These are phyloP conservation scores for Penicillium manginii DNA, from an alignment of 495 filamentous ascomycete genomes.

Conservation along the genomic window DNA sequence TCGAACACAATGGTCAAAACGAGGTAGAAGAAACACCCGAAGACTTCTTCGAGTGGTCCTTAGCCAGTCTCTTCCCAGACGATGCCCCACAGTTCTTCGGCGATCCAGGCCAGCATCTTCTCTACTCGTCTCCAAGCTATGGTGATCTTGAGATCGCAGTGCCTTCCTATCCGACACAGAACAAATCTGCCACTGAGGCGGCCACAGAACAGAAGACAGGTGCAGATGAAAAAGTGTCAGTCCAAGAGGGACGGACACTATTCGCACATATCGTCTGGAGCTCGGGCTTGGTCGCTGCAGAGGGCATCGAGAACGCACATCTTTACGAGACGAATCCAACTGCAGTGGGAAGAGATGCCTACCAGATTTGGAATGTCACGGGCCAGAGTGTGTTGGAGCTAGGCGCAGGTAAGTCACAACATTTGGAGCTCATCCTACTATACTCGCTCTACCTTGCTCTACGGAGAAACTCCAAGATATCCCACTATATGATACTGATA, in stretches of 20 bases:
- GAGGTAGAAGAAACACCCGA: slow-evolving; percentile 46
- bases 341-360: slow-evolving; percentile 14
- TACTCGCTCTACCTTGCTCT: neutral
- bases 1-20: slow-evolving; percentile 14
- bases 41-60: slow-evolving; percentile 65
- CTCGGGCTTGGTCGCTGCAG: slow-evolving; percentile 71
- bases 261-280: slow-evolving; percentile 92
- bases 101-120: slow-evolving; percentile 64
- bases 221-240: slow-evolving; percentile 31
- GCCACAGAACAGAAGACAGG: slow-evolving; percentile 21
- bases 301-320: slow-evolving; percentile 60
- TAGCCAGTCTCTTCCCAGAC: slow-evolving; percentile 77
- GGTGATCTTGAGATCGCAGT: slow-evolving; percentile 53
- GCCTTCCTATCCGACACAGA: slow-evolving; percentile 39
- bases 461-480: neutral
- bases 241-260: slow-evolving; percentile 60
- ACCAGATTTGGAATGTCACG: slow-evolving; percentile 51
- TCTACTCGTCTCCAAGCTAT: slow-evolving; percentile 67
- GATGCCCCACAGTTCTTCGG: slow-evolving; percentile 76
- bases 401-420: slow-evolving; percentile 57
- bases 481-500: neutral
- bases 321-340: slow-evolving; percentile 1
- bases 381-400: slow-evolving; percentile 61
- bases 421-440: neutral
- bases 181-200: slow-evolving; percentile 20